Evolutionary conservation across 768 basidiomycete species (phyloP).

Genomic region (Clitopilus passeckerianus): DNA sequence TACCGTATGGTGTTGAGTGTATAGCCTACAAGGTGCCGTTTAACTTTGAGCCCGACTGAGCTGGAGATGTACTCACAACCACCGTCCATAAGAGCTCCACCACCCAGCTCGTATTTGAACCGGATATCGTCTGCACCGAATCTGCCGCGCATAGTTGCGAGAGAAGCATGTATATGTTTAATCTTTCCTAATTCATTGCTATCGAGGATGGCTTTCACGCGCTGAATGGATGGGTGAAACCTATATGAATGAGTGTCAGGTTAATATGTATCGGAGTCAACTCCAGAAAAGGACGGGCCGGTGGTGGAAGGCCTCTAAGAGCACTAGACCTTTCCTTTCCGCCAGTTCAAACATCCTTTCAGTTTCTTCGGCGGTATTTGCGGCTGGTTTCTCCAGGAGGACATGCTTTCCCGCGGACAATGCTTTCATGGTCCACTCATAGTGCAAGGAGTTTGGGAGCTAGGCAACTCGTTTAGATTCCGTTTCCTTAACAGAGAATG

Average conservation of each 20-base stretch:
- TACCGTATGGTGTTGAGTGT: constrained; percentile 39
- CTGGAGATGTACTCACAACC: constrained; percentile 30
- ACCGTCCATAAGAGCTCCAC: constrained; percentile 60
- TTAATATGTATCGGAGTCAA: not conserved
- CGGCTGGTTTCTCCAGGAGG: constrained; percentile 55
- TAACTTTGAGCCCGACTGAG: not conserved
- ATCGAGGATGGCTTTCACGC: constrained; percentile 47
- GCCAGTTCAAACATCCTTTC: constrained; percentile 44
- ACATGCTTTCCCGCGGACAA: constrained; percentile 61
- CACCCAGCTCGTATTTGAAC: constrained; percentile 47
- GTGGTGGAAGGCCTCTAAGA: constrained; percentile 58
- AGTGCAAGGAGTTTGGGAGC: constrained; percentile 56
- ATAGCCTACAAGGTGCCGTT: constrained; percentile 28
- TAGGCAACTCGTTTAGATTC: constrained; percentile 6
- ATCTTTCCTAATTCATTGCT: constrained; percentile 50
- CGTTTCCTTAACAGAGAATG: not conserved
- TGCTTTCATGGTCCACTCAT: constrained; percentile 64
- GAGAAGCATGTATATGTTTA: constrained; percentile 27
- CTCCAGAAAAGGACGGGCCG: constrained; percentile 17
- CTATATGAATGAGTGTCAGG: constrained; percentile 14
- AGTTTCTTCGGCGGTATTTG: constrained; percentile 44
- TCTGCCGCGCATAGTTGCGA: constrained; percentile 27
- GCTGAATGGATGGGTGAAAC: constrained; percentile 57
- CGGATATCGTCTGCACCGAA: constrained; percentile 38
- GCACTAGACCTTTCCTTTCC: constrained; percentile 37